phyloP scores from a whole-genome alignment of 306 rosid species.

The Trifolium fragiferum region DNA sequence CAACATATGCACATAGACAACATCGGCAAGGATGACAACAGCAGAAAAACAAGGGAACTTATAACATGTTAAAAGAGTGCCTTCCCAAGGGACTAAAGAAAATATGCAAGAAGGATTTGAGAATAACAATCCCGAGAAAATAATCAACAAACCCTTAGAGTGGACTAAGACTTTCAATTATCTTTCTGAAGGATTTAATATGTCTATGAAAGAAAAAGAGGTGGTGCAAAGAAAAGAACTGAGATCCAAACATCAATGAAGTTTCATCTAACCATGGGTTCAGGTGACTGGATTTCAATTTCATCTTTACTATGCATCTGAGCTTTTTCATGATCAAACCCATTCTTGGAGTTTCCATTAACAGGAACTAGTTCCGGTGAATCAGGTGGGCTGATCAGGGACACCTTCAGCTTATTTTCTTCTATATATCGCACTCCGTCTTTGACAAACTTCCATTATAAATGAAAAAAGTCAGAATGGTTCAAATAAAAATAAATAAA shows the following conservation, averaged over 20 bases:
- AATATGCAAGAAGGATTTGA: no score
- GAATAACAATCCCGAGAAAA: constrained; percentile 32
- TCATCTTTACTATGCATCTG: constrained; percentile 46
- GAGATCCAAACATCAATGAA: constrained; percentile 39
- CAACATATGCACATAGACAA: constrained; percentile 22
- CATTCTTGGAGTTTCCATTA: constrained; percentile 59
- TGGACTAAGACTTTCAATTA: constrained; percentile 33
- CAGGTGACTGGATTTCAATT: constrained; percentile 43
- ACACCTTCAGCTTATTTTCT: constrained; percentile 84
- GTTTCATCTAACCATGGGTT: constrained; percentile 59
- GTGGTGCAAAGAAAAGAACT: constrained; percentile 27
- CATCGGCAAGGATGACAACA: constrained; percentile 13
- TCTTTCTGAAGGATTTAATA: constrained; percentile 38
- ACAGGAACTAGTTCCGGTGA: constrained; percentile 68
- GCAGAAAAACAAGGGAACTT: constrained; percentile 12
- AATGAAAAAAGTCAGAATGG: constrained; percentile 11
- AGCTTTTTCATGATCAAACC: constrained; percentile 51
- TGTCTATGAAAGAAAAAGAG: constrained; percentile 27
- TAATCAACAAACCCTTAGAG: constrained; percentile 8
- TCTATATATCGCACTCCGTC: constrained; percentile 64
- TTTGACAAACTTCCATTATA: constrained; percentile 68
- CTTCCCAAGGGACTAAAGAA: constrained; percentile 3
- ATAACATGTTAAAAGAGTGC: constrained; percentile 20
- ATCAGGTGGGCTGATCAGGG: constrained; percentile 58
- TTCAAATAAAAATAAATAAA: constrained; percentile 36